Percentiles rank a stretch among this genome's conserved stretches.
phyloP scores from a whole-genome alignment of 2,329 filamentous ascomycete genomes.

The Rachicladosporium sp. region DNA sequence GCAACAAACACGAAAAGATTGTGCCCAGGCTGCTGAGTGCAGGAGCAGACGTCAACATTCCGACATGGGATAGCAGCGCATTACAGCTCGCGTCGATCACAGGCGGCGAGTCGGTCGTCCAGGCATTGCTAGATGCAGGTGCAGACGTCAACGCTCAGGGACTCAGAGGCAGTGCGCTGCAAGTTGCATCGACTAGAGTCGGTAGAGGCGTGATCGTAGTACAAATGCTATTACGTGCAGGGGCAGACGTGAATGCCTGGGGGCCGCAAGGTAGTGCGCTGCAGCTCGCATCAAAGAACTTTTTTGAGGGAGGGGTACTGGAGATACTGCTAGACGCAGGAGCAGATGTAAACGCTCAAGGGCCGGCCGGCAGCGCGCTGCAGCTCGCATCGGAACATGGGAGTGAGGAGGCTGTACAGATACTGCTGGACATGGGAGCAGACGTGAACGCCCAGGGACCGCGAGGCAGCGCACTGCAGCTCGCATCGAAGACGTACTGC shows the following conservation, averaged over 20 bases:
- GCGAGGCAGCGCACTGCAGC: constrained; percentile 1
- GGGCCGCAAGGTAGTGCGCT: constrained; percentile 7
- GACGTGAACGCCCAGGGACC: constrained; percentile 6
- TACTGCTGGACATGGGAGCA: constrained; percentile 9
- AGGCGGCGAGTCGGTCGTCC: constrained; percentile 2
- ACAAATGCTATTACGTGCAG: constrained; percentile 12
- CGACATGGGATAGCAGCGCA: background rate
- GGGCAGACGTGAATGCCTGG: constrained; percentile 14
- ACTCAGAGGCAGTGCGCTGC: background rate
- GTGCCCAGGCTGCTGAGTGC: too few species aligned
- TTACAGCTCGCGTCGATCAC: constrained; percentile 2
- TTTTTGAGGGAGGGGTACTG: too few species aligned
- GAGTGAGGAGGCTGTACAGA: constrained; percentile 4
- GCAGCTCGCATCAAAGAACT: constrained; percentile 1
- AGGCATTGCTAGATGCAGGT: constrained; percentile 8
- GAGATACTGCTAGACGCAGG: constrained; percentile 2
- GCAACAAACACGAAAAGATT: background rate
- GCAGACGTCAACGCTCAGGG: constrained; percentile 10
- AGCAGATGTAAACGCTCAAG: constrained; percentile 8
- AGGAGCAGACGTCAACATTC: constrained; percentile 9
- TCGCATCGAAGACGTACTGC: background rate
- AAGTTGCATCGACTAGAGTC: background rate
- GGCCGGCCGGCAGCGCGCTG: too few species aligned
- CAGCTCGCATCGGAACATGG: background rate
- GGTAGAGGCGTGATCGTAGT: too few species aligned